A percentile compares a stretch with the other conserved stretches of the same genome.
Conservation (phyloP, 2,329 filamentous ascomycete species). For the Hymenoscyphus fructigenus region DNA sequence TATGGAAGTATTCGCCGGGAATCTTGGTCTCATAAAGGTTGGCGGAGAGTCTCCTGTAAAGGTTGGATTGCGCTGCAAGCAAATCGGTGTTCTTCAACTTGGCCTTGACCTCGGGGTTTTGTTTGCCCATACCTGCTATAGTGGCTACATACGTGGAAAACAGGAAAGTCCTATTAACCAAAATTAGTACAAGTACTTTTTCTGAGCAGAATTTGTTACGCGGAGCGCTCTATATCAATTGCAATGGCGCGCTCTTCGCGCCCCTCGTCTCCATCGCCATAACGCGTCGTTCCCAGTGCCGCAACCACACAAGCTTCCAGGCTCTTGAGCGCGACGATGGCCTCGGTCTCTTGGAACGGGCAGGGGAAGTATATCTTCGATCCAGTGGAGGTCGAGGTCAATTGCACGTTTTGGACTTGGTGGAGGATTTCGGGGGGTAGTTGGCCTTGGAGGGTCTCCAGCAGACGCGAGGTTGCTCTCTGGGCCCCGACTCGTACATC, state of each 20-base stretch:
- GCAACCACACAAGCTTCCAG: conserved; percentile 51
- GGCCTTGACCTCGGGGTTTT: conserved; percentile 47
- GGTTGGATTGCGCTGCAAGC: conserved; percentile 66
- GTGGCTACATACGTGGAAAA: conserved; percentile 59
- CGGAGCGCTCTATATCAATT: conserved; percentile 53
- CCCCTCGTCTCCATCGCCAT: conserved; percentile 52
- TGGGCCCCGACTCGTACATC: conserved; percentile 30
- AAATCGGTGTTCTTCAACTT: conserved; percentile 65
- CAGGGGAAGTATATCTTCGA: conserved; percentile 45
- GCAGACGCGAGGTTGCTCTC: conserved; percentile 26
- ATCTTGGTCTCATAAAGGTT: conserved; percentile 69
- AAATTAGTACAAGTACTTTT: background rate
- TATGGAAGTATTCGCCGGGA: conserved; percentile 69
- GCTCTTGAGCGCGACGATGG: conserved; percentile 45
- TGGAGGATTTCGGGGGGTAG: conserved; percentile 26
- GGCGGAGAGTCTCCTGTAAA: conserved; percentile 70
- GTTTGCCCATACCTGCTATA: conserved; percentile 52
- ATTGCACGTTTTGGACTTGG: conserved; percentile 28
- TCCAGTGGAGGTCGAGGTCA: conserved; percentile 30
- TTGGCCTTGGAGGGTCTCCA: conserved; percentile 21
- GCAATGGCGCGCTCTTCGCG: conserved; percentile 46
- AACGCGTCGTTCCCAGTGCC: conserved; percentile 56
- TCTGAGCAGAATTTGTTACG: conserved; percentile 25
- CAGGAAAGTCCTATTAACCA: conserved; percentile 44
- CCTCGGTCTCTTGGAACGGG: conserved; percentile 49